These are phyloP conservation scores for Bipolaris gigantea DNA, from an alignment of 2,329 filamentous ascomycete species.

Conservation along the genomic window DNA sequence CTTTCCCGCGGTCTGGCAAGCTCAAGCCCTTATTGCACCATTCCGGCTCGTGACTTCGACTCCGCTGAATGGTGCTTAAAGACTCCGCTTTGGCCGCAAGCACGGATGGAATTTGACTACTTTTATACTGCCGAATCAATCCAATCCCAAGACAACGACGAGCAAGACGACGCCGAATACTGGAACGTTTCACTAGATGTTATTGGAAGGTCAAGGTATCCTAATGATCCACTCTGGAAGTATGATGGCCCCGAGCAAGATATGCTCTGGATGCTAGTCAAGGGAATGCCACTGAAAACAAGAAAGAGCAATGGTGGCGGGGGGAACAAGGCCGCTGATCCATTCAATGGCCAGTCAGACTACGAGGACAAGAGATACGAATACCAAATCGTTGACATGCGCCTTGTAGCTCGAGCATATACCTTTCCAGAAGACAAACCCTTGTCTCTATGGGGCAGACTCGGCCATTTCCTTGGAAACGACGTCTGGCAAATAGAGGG, in stretches of 20 bases:
- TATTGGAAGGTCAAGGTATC: conserved; percentile 23
- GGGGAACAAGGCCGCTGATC: conserved; percentile 16
- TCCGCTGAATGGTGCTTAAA: conserved; percentile 24
- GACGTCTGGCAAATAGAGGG: conserved; percentile 31
- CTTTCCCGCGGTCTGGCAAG: conserved; percentile 30
- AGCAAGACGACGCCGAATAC: conserved; percentile 18
- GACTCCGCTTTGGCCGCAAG: conserved; percentile 12
- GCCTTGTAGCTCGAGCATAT: conserved; percentile 27
- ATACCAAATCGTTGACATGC: conserved; percentile 29
- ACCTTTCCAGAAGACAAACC: conserved; percentile 17
- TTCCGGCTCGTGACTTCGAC: background rate
- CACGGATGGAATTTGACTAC: conserved; percentile 22
- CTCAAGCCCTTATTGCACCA: conserved; percentile 18
- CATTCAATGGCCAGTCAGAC: conserved; percentile 20
- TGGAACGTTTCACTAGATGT: conserved; percentile 39
- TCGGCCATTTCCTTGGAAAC: conserved; percentile 33
- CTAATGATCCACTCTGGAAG: conserved; percentile 15
- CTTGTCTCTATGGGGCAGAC: conserved; percentile 19
- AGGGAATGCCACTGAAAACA: conserved; percentile 20
- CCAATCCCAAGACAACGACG: conserved; percentile 11
- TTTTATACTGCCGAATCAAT: conserved; percentile 24
- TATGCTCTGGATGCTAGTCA: conserved; percentile 32
- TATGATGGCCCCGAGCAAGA: conserved; percentile 30
- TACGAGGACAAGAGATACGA: conserved; percentile 25
- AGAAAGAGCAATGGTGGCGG: conserved; percentile 7